Percentiles rank a stretch among this genome's conserved stretches.
Conservation (phyloP, 2,329 filamentous ascomycete species). For the Fusarium mangiferae region DNA sequence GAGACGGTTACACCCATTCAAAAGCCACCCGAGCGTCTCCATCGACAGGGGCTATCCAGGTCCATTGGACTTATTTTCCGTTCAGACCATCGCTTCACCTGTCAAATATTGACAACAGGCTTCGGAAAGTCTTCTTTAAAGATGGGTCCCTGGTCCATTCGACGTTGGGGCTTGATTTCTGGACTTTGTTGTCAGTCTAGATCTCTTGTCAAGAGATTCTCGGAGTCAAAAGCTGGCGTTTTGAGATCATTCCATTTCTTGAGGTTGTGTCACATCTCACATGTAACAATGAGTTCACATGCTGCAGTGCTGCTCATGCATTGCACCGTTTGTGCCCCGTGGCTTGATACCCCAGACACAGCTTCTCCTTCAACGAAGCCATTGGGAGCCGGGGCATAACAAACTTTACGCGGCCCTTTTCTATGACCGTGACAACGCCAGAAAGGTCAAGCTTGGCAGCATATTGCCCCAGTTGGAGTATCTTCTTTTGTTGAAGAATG, state of each 20-base stretch:
- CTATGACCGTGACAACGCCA: too few species aligned
- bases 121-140: constrained; percentile 7
- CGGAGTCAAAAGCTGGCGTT: not conserved
- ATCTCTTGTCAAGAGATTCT: not conserved
- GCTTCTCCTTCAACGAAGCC: not conserved
- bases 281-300: constrained; percentile 1
- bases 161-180: not conserved
- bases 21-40: constrained; percentile 25
- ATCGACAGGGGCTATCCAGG: constrained; percentile 33
- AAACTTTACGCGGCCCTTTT: not conserved
- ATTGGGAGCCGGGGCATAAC: not conserved
- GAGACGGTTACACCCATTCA: constrained; percentile 22
- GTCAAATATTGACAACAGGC: constrained; percentile 13
- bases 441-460: not conserved
- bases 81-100: constrained; percentile 9
- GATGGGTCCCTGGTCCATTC: constrained; percentile 9
- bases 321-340: not conserved
- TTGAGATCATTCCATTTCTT: constrained; percentile 16
- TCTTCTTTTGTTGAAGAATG: not conserved
- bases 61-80: constrained; percentile 17
- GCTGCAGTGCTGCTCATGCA: constrained; percentile 14
- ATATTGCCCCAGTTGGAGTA: not conserved
- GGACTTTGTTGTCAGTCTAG: constrained; percentile 1
- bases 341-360: not conserved
- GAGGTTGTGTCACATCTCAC: constrained; percentile 25